These are phyloP conservation scores for Ceratocystis eucalypticola DNA, from an alignment of 2,329 filamentous ascomycete genomes.

Conservation along the genomic window DNA sequence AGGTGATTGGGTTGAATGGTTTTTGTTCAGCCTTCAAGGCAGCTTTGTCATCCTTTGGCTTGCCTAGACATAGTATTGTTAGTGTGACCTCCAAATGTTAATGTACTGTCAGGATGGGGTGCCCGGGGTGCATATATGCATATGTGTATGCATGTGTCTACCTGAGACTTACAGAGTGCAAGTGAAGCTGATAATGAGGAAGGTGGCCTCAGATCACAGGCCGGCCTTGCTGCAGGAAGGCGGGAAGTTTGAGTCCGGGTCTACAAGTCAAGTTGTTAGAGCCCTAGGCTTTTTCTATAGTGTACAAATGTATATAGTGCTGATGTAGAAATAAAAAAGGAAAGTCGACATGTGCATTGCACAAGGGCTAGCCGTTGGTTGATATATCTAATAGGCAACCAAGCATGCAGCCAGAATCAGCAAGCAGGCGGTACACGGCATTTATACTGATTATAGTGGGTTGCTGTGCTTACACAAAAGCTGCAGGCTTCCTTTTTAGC, in stretches of 20 bases:
- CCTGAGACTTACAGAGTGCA: neutral
- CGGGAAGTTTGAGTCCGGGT: neutral
- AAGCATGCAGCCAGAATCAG: neutral
- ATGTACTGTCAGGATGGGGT: neutral
- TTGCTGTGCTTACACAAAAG: slow-evolving; percentile 14
- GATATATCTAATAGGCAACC: neutral
- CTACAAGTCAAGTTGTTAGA: neutral
- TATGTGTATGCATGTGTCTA: neutral
- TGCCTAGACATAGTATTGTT: neutral
- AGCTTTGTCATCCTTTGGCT: slow-evolving; percentile 19
- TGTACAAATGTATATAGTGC: too few relatives aligned
- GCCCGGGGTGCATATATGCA: neutral
- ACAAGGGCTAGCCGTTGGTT: neutral
- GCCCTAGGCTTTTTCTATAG: too few relatives aligned
- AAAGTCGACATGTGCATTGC: neutral
- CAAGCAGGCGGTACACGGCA: neutral
- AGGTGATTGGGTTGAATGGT: slow-evolving; percentile 19
- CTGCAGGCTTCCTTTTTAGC: slow-evolving; percentile 12
- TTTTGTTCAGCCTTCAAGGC: slow-evolving; percentile 15
- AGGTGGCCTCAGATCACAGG: neutral
- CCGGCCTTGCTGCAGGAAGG: neutral
- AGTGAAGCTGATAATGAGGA: neutral
- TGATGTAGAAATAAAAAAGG: neutral
- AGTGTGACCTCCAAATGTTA: neutral
- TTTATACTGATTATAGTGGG: neutral